Conservation (phyloP, 805 yeast genomes). For the Pichia manshurica region DNA sequence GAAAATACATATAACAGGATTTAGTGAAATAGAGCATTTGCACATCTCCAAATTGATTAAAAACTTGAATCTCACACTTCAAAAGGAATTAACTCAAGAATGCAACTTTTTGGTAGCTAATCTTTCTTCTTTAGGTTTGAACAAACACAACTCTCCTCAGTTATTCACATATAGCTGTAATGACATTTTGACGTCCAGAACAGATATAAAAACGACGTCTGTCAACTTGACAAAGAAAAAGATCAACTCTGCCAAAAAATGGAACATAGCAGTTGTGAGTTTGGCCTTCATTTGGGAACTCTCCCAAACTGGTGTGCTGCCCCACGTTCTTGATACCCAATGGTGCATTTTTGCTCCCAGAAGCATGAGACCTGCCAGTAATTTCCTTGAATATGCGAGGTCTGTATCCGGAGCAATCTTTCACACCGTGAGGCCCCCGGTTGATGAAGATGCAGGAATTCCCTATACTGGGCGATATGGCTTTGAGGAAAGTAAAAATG, state of each 20-base stretch:
- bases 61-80: conserved; percentile 45
- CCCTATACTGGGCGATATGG: too few species aligned
- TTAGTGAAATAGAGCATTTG: conserved; percentile 25
- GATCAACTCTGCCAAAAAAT: conserved; percentile 50
- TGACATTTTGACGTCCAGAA: conserved; percentile 22
- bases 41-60: conserved; percentile 49
- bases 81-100: conserved; percentile 41
- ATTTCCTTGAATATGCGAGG: conserved; percentile 20
- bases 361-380: conserved; percentile 19
- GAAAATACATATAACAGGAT: conserved; percentile 32
- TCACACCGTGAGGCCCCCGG: conserved; percentile 6
- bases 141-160: conserved; percentile 35
- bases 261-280: conserved; percentile 56
- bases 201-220: conserved; percentile 27
- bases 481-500: background rate
- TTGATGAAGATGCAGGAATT: too few species aligned
- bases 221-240: conserved; percentile 38
- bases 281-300: conserved; percentile 50
- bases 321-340: conserved; percentile 38
- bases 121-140: conserved; percentile 40
- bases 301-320: conserved; percentile 33
- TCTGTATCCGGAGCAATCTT: conserved; percentile 20
- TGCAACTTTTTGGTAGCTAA: conserved; percentile 56
- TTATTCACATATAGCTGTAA: conserved; percentile 35
- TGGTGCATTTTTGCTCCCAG: conserved; percentile 52